phyloP scores from a whole-genome alignment of 495 filamentous ascomycete species.

The Neohortaea acidophila region DNA sequence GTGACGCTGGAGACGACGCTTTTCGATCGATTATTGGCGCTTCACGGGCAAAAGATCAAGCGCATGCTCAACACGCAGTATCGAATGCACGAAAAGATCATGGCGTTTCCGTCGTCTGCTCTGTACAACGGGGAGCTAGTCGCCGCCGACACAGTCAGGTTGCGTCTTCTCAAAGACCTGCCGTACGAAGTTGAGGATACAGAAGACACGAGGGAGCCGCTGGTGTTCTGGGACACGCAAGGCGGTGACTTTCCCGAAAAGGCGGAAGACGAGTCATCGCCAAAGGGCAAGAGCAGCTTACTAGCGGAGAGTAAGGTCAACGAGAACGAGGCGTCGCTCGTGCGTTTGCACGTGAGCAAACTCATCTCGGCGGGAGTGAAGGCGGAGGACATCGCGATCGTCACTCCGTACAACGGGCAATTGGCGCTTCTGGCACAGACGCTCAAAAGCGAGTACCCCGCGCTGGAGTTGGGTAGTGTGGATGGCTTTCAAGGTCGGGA shows the following conservation, averaged over 20 bases:
- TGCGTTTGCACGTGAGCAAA: conserved; percentile 53
- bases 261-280: conserved; percentile 29
- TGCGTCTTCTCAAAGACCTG: conserved; percentile 57
- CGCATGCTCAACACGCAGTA: conserved; percentile 96
- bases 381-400: conserved; percentile 73
- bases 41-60: conserved; percentile 77
- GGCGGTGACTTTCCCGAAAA: conserved; percentile 60
- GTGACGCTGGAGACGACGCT: conserved; percentile 68
- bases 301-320: conserved; percentile 87
- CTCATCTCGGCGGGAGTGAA: conserved; percentile 65
- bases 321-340: conserved; percentile 73
- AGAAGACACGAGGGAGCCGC: conserved; percentile 73
- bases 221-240: conserved; percentile 94
- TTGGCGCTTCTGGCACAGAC: conserved; percentile 56
- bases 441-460: conserved; percentile 65
- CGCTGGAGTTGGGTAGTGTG: conserved; percentile 81
- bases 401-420: conserved; percentile 95
- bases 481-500: conserved; percentile 96
- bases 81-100: conserved; percentile 92
- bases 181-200: conserved; percentile 50
- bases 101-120: conserved; percentile 80
- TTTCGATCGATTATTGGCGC: conserved; percentile 70
- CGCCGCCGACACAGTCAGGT: conserved; percentile 62
- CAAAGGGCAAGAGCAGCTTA: conserved; percentile 34
- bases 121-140: conserved; percentile 71